Percentiles rank a stretch among this genome's conserved stretches.
Evolutionary conservation across 179 eudicot genomes (phyloP).

Genomic region (Beta macrorhiza): DNA sequence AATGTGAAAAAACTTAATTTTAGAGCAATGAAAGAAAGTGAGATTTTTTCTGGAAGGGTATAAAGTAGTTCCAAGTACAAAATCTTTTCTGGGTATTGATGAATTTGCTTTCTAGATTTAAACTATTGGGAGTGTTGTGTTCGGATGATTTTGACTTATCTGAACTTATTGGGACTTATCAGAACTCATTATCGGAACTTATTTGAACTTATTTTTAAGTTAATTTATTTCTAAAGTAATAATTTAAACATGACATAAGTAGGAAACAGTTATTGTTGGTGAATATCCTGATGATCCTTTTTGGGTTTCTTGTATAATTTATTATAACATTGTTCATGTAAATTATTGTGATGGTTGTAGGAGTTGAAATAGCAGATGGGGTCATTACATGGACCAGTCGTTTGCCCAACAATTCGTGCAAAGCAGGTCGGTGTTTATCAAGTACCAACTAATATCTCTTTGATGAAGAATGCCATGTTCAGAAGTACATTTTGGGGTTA

Average conservation of each 20-base stretch:
- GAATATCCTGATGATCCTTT: background rate
- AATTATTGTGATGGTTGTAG: slow-evolving; percentile 1
- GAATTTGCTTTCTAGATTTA: background rate
- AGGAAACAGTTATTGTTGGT: slow-evolving; percentile 9
- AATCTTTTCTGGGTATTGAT: background rate
- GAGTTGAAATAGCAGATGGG: slow-evolving; percentile 45
- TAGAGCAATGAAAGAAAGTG: background rate
- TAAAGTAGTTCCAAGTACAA: background rate
- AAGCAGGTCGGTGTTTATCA: slow-evolving; percentile 47
- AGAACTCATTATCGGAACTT: no score
- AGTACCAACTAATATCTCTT: slow-evolving; percentile 38
- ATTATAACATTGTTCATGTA: background rate
- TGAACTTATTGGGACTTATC: no score
- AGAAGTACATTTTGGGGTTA: slow-evolving; percentile 64
- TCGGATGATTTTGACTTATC: no score
- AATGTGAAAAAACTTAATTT: background rate
- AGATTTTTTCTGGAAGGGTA: background rate
- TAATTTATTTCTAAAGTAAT: no score
- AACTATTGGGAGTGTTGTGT: background rate
- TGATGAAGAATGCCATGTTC: slow-evolving; percentile 37
- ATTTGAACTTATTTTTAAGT: no score
- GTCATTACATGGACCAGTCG: slow-evolving; percentile 73
- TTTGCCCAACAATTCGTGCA: slow-evolving; percentile 57
- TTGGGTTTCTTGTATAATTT: background rate
- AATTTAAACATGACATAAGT: background rate